Percentiles rank a stretch among this genome's conserved stretches.
Conservation (phyloP, 2,329 filamentous ascomycete species). For the Clarireedia monteithiana region DNA sequence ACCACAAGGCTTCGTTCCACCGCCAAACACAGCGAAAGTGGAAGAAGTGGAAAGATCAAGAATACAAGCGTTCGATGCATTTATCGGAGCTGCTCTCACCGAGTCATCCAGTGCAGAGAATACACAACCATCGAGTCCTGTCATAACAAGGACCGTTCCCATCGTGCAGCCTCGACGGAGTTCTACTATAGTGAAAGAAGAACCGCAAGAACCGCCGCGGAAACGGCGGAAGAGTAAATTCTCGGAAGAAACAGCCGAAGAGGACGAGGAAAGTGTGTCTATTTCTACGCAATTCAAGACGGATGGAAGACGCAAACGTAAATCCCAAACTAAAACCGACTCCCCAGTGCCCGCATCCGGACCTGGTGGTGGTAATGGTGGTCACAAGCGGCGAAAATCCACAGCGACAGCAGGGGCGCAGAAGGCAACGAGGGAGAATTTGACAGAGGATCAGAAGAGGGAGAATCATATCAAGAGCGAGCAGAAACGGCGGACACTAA, state of each 20-base stretch:
- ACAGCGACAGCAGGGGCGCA: conserved; percentile 19
- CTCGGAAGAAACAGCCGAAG: conserved; percentile 36
- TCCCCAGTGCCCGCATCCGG: conserved; percentile 11
- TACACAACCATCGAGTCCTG: conserved; percentile 38
- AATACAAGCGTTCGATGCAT: conserved; percentile 49
- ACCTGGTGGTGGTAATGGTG: not conserved
- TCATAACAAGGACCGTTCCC: not conserved
- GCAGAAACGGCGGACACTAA: conserved; percentile 74
- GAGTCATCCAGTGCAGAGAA: conserved; percentile 47
- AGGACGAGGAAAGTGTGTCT: conserved; percentile 28
- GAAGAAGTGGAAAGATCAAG: conserved; percentile 49
- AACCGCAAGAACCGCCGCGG: conserved; percentile 35
- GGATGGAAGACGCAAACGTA: conserved; percentile 27
- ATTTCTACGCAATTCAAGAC: conserved; percentile 23
- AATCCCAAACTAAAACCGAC: conserved; percentile 22
- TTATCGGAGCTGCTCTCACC: conserved; percentile 27
- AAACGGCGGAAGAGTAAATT: conserved; percentile 50
- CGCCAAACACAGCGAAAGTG: conserved; percentile 47
- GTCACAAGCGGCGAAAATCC: conserved; percentile 44
- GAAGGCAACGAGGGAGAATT: conserved; percentile 51
- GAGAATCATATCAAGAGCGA: conserved; percentile 84
- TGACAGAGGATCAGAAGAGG: conserved; percentile 73
- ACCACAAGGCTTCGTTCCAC: conserved; percentile 50
- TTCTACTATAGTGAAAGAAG: conserved; percentile 18
- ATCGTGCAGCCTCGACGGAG: not conserved